Conservation (phyloP, 2,329 filamentous ascomycete genomes). For the Zelopaecilomyces penicillatus region DNA sequence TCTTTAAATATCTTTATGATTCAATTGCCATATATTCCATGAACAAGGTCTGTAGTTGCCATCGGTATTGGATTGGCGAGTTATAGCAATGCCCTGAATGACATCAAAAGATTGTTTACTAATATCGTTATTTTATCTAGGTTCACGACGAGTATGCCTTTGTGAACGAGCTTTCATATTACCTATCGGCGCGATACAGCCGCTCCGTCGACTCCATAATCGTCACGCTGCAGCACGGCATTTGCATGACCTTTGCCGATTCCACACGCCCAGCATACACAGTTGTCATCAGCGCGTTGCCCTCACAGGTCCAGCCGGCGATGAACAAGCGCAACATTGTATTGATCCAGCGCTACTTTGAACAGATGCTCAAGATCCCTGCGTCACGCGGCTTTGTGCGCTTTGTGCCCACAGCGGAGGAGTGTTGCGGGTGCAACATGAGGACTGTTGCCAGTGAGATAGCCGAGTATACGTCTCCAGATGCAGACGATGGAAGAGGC, state of each 20-base stretch:
- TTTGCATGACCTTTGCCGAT: constrained; percentile 65
- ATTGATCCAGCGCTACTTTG: constrained; percentile 69
- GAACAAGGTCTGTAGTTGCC: too few relatives aligned
- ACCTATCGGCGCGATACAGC: constrained; percentile 67
- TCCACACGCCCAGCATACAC: constrained; percentile 74
- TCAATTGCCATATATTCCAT: too few relatives aligned
- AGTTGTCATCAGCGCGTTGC: constrained; percentile 63
- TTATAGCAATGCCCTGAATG: neutral
- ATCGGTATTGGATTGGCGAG: too few relatives aligned
- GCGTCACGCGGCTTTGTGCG: constrained; percentile 62
- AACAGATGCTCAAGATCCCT: constrained; percentile 59
- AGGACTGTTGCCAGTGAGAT: constrained; percentile 62
- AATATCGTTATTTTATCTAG: constrained; percentile 27
- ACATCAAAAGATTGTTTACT: neutral
- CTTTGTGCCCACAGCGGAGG: constrained; percentile 62
- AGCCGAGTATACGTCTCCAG: constrained; percentile 3
- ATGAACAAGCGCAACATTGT: constrained; percentile 75
- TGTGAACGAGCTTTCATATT: constrained; percentile 63
- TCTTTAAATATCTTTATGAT: neutral
- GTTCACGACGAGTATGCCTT: constrained; percentile 69
- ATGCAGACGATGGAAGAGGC: too few relatives aligned
- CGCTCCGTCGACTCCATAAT: constrained; percentile 65
- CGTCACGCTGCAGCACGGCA: constrained; percentile 66
- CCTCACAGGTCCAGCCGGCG: constrained; percentile 58
- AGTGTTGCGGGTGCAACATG: constrained; percentile 63